Conservation (phyloP, 768 basidiomycete species). For the Panaeolus cyanescens region DNA sequence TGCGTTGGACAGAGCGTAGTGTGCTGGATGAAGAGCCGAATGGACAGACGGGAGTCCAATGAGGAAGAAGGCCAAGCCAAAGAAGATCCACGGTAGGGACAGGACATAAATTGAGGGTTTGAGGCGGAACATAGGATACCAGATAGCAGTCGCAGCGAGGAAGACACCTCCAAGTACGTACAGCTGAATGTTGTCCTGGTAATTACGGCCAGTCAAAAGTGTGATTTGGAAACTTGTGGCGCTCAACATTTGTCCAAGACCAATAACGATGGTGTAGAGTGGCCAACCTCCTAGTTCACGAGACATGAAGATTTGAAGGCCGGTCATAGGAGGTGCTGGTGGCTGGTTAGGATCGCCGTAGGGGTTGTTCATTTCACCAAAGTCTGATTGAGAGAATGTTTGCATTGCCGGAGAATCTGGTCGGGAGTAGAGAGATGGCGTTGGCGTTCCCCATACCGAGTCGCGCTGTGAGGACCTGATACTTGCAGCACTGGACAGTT, state of each 20-base stretch:
- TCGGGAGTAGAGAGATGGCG: conserved; percentile 66
- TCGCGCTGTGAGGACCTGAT: conserved; percentile 78
- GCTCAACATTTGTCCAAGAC: conserved; percentile 85
- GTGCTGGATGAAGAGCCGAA: conserved; percentile 55
- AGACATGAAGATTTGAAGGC: conserved; percentile 82
- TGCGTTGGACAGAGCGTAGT: conserved; percentile 67
- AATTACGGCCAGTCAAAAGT: conserved; percentile 83
- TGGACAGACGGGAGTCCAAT: conserved; percentile 85
- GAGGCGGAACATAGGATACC: conserved; percentile 88
- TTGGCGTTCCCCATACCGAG: conserved; percentile 77
- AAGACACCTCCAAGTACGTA: conserved; percentile 93
- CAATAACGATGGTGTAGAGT: conserved; percentile 87
- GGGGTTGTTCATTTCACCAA: conserved; percentile 31
- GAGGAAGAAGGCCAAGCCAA: conserved; percentile 86
- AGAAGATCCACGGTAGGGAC: conserved; percentile 89
- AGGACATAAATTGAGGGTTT: conserved; percentile 89
- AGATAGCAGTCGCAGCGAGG: conserved; percentile 80
- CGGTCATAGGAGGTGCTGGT: conserved; percentile 78
- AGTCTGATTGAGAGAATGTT: conserved; percentile 43
- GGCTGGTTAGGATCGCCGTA: conserved; percentile 50
- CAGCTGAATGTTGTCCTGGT: conserved; percentile 76
- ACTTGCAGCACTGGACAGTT: conserved; percentile 81
- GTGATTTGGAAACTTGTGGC: conserved; percentile 97
- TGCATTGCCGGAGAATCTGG: conserved; percentile 67
- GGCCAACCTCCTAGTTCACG: conserved; percentile 87